These are phyloP conservation scores for Datisca glomerata DNA, from an alignment of 306 rosid genomes.

Conservation along the genomic window DNA sequence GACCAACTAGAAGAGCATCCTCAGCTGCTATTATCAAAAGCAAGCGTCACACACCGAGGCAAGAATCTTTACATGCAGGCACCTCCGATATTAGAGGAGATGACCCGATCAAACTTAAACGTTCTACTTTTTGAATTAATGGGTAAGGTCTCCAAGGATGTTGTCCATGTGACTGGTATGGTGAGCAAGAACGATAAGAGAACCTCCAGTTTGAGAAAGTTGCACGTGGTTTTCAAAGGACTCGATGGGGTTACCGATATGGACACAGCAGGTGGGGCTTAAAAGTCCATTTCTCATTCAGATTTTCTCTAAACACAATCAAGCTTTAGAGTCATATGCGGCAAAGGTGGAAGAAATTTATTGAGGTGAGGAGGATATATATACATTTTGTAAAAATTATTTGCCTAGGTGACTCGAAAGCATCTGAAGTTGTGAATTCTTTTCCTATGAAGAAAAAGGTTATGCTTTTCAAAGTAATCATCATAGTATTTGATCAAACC, in stretches of 20 bases:
- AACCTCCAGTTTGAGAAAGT: conserved; percentile 49
- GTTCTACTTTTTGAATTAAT: conserved; percentile 52
- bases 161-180: conserved; percentile 67
- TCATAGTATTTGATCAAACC: too few relatives aligned
- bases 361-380: background rate
- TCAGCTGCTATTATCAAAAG: conserved; percentile 55
- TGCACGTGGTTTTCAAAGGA: conserved; percentile 66
- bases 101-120: conserved; percentile 81
- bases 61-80: conserved; percentile 93
- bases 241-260: conserved; percentile 74
- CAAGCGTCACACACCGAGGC: conserved; percentile 64
- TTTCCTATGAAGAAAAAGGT: background rate
- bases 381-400: background rate
- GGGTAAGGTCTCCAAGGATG: conserved; percentile 54
- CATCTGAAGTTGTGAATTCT: background rate
- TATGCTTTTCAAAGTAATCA: too few relatives aligned
- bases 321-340: conserved; percentile 12
- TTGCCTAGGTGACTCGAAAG: background rate
- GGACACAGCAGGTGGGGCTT: conserved; percentile 88
- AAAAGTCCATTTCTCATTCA: conserved; percentile 12
- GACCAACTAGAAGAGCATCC: conserved; percentile 75
- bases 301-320: conserved; percentile 5
- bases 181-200: conserved; percentile 46
- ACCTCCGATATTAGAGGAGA: conserved; percentile 88
- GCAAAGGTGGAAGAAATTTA: background rate